These are phyloP conservation scores for Turnera subulata DNA, from an alignment of 345 rosid species.

Conservation along the genomic window DNA sequence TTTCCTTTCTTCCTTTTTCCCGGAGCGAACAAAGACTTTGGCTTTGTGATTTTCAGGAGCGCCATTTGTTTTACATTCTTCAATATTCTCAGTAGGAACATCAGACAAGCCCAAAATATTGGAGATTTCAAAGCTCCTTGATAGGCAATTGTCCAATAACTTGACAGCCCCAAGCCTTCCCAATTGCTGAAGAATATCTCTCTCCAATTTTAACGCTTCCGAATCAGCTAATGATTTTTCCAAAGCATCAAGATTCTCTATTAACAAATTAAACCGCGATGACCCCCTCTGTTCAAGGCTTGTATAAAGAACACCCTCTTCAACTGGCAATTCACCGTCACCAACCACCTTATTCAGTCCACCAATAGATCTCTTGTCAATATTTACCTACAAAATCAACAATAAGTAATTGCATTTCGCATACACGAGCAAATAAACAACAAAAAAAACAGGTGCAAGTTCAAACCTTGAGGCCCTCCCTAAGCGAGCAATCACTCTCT, in stretches of 20 bases:
- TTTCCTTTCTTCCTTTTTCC: slow-evolving; percentile 41
- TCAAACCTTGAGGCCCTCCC: slow-evolving; percentile 40
- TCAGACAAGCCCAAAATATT: slow-evolving; percentile 32
- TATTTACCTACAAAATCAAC: slow-evolving; percentile 26
- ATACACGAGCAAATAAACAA: neutral
- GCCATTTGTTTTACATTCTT: slow-evolving; percentile 17
- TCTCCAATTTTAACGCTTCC: slow-evolving; percentile 46
- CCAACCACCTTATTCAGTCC: slow-evolving; percentile 6
- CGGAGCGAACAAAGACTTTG: slow-evolving; percentile 33
- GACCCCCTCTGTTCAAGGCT: slow-evolving; percentile 20
- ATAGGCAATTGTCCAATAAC: slow-evolving; percentile 41
- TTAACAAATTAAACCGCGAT: slow-evolving; percentile 44
- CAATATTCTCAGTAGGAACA: slow-evolving; percentile 16
- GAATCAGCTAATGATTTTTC: slow-evolving; percentile 55
- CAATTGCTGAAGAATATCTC: slow-evolving; percentile 56
- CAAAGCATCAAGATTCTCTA: slow-evolving; percentile 60
- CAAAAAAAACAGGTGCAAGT: neutral
- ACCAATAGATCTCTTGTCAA: slow-evolving; percentile 24
- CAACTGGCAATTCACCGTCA: slow-evolving; percentile 2
- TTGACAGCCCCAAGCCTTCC: slow-evolving; percentile 64
- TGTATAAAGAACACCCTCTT: slow-evolving; percentile 12
- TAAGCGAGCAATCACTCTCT: slow-evolving; percentile 29
- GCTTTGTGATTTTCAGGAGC: slow-evolving; percentile 14
- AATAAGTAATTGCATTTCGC: neutral
- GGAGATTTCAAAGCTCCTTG: slow-evolving; percentile 32